A percentile compares a stretch with the other conserved stretches of the same genome.
Conservation (phyloP, 805 yeast species). For the Candida fluviatilis region DNA sequence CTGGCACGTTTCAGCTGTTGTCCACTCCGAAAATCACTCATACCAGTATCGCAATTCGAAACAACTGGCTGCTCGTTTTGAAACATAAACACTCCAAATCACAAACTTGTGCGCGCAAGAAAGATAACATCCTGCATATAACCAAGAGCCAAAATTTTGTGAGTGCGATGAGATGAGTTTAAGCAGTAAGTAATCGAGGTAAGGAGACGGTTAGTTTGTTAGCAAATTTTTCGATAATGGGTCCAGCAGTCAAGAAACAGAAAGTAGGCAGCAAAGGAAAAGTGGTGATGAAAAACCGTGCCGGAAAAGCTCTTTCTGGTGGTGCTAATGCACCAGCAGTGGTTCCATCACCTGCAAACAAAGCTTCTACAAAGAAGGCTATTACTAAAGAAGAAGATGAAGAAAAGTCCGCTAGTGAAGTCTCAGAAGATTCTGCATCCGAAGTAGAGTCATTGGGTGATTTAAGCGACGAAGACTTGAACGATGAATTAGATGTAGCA, state of each 20-base stretch:
- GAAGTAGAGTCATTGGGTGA: slow-evolving; percentile 8
- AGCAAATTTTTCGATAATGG: slow-evolving; percentile 10
- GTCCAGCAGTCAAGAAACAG: slow-evolving; percentile 19
- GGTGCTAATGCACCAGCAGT: not conserved
- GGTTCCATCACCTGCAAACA: no score
- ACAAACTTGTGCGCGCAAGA: not conserved
- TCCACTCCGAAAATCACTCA: not conserved
- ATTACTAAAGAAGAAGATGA: no score
- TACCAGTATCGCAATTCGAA: not conserved
- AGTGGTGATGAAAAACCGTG: not conserved
- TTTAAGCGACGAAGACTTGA: slow-evolving; percentile 13
- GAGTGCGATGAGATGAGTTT: slow-evolving; percentile 1
- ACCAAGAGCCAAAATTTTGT: not conserved
- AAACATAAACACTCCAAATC: slow-evolving; percentile 1
- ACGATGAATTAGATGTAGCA: slow-evolving; percentile 23
- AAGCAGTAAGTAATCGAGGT: no score
- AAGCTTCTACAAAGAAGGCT: no score
- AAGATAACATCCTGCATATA: not conserved
- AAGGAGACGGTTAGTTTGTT: no score
- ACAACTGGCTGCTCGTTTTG: not conserved
- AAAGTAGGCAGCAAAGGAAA: slow-evolving; percentile 11
- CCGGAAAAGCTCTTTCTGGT: not conserved
- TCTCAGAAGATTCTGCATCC: slow-evolving; percentile 10
- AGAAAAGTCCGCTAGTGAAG: no score
- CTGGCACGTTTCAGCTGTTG: not conserved